phyloP scores from a whole-genome alignment of 2,329 filamentous ascomycete genomes.

The Colletotrichum camelliae region DNA sequence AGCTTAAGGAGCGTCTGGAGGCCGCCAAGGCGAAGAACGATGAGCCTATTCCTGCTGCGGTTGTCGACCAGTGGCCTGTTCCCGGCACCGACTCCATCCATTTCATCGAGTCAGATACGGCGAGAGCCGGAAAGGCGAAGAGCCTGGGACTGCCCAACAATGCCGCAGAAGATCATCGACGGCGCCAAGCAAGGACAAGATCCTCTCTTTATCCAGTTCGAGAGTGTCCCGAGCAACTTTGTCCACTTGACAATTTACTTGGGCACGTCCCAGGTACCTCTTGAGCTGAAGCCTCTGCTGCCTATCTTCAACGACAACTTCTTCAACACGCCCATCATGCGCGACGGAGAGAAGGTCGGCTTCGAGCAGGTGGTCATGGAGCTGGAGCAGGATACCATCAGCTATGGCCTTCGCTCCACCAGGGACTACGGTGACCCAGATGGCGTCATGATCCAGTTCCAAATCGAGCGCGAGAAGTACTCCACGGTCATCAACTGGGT shows the following conservation, averaged over 20 bases:
- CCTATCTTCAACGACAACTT: slow-evolving; percentile 89
- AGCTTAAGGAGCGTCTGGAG: slow-evolving; percentile 77
- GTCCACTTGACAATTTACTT: slow-evolving; percentile 84
- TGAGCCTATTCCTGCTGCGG: slow-evolving; percentile 77
- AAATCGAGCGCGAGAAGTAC: slow-evolving; percentile 90
- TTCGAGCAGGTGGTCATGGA: slow-evolving; percentile 94
- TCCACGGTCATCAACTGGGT: slow-evolving; percentile 82
- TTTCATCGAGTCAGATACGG: slow-evolving; percentile 88
- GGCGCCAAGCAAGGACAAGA: slow-evolving; percentile 62
- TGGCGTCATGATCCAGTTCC: slow-evolving; percentile 80
- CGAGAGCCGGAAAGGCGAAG: slow-evolving; percentile 79
- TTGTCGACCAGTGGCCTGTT: slow-evolving; percentile 84
- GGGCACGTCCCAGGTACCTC: slow-evolving; percentile 77
- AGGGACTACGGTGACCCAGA: slow-evolving; percentile 78
- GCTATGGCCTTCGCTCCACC: slow-evolving; percentile 76
- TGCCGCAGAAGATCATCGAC: slow-evolving; percentile 77
- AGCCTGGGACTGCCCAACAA: slow-evolving; percentile 72
- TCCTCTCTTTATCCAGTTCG: slow-evolving; percentile 96
- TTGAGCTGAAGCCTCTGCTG: slow-evolving; percentile 84
- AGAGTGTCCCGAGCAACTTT: slow-evolving; percentile 92
- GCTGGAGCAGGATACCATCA: slow-evolving; percentile 89
- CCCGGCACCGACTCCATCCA: slow-evolving; percentile 90
- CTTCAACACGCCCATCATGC: slow-evolving; percentile 87
- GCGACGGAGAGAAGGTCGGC: slow-evolving; percentile 76
- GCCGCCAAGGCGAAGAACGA: slow-evolving; percentile 89